phyloP scores from a whole-genome alignment of 208 protist genomes.

The Leishmania turanica region DNA sequence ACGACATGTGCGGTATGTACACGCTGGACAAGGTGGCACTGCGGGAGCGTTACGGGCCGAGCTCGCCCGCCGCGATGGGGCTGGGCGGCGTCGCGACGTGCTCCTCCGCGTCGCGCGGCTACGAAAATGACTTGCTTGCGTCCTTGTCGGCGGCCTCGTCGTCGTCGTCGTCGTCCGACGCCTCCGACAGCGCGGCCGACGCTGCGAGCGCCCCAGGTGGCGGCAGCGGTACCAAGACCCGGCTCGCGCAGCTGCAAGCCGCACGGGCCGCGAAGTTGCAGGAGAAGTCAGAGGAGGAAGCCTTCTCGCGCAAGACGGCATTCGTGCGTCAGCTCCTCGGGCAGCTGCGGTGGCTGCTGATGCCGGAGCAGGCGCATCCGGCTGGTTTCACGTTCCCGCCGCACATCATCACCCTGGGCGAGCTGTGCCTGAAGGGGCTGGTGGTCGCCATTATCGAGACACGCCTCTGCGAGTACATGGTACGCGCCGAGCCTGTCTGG shows the following conservation, averaged over 20 bases:
- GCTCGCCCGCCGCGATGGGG: conserved; percentile 78
- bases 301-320: conserved; percentile 87
- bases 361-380: conserved; percentile 76
- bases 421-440: conserved; percentile 80
- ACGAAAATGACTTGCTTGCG: conserved; percentile 35
- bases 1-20: conserved; percentile 89
- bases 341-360: conserved; percentile 86
- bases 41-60: conserved; percentile 67
- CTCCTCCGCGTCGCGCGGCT: conserved; percentile 61
- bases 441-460: conserved; percentile 81
- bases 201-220: conserved; percentile 19
- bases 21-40: conserved; percentile 85
- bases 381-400: conserved; percentile 80
- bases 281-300: conserved; percentile 77
- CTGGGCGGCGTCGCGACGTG: conserved; percentile 85
- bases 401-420: conserved; percentile 78
- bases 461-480: conserved; percentile 90
- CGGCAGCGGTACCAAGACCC: background rate
- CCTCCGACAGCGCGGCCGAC: conserved; percentile 4
- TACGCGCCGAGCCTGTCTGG: conserved; percentile 90
- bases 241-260: conserved; percentile 17
- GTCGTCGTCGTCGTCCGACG: background rate
- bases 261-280: conserved; percentile 39
- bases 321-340: conserved; percentile 90
- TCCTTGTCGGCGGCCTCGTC: conserved; percentile 5